Base-by-base conservation (phyloP, 2,329 filamentous ascomycete species). In the Cladosporium sp. region DNA sequence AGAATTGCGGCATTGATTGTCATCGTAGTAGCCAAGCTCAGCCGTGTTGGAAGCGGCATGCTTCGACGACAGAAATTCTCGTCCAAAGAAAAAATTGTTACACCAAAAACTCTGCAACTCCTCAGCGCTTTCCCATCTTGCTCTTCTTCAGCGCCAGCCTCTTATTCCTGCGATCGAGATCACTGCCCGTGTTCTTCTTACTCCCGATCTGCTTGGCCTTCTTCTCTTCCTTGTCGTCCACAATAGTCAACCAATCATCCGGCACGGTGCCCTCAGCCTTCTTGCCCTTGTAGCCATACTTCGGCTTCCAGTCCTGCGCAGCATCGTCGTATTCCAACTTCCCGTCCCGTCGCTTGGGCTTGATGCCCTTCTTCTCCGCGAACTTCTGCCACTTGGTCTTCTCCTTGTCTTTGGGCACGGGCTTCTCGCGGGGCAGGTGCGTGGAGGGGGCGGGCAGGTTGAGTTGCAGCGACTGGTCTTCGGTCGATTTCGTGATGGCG, bases 341-440 rank as follows among this genome's bases (percentile, higher is more conserved):
- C 68, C 82, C 79, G 67, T 93, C 89, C 59, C 86, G 82, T 59
- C 82, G 86, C 80, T 91, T 95, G 71, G 84, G 83, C 75, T 87
- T 88, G 73, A 99, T 97, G 50, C 93, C 93, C 80, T 96, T 95
- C 82, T 95, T 95, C 70, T 84, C 86, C 40, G 93, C 93, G 74
- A 99, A 99, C 64, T 86, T 83, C 76, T 96, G 86, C 93, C 93
- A 99, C 70, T 90, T 96, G 53, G 92, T 97, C 60, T 86, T 86
- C 51, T 85, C 77, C 74, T 91, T 93, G 59, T 84, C 80, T 50
- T 83, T 79, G 1, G 93, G 93, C 7, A 97, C 77, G 8, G 89
- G 89, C 71, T 99, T 97, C 74, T 96, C 91, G 61, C 93, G 86
- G 19, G 93, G 93, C 3, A 97, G 78, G 1, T 77, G 70, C 1